Evolutionary conservation across 768 basidiomycete species (phyloP).

Genomic region (Hirschioporus abietinus): DNA sequence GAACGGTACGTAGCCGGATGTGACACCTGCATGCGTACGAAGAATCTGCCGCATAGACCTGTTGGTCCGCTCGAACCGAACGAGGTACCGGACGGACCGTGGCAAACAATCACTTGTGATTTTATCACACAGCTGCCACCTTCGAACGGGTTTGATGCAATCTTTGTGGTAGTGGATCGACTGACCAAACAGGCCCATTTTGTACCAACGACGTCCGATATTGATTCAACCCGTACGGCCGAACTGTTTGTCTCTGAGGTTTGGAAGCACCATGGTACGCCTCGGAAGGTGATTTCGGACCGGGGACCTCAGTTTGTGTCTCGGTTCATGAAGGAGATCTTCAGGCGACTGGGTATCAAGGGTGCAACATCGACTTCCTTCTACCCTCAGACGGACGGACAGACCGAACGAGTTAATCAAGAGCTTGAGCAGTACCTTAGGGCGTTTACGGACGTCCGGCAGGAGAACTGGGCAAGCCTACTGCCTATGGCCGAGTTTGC

Average conservation of each 20-base stretch:
- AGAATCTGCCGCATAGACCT: slow-evolving; percentile 18
- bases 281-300: slow-evolving; percentile 10
- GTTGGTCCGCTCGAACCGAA: slow-evolving; percentile 4
- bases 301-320: slow-evolving; percentile 20
- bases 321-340: slow-evolving; percentile 17
- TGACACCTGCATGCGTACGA: slow-evolving; percentile 19
- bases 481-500: too few relatives aligned
- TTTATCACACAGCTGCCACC: slow-evolving; percentile 21
- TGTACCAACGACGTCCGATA: slow-evolving; percentile 9
- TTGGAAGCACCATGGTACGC: slow-evolving; percentile 9
- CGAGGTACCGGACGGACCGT: slow-evolving; percentile 17
- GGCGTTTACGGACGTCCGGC: too few relatives aligned
- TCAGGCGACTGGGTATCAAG: slow-evolving; percentile 16
- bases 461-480: too few relatives aligned
- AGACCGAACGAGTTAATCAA: too few relatives aligned
- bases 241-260: slow-evolving; percentile 13
- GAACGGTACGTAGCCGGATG: slow-evolving; percentile 21
- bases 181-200: slow-evolving; percentile 15
- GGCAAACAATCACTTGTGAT: slow-evolving; percentile 25
- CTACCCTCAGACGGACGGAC: too few relatives aligned
- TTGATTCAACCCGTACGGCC: slow-evolving; percentile 15
- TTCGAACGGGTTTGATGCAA: slow-evolving; percentile 15
- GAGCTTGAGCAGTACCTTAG: too few relatives aligned
- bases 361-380: slow-evolving; percentile 30
- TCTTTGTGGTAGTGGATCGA: slow-evolving; percentile 19